Evolutionary conservation across 2,329 filamentous ascomycete genomes (phyloP).

Genomic region (Pseudogymnoascus sp.): DNA sequence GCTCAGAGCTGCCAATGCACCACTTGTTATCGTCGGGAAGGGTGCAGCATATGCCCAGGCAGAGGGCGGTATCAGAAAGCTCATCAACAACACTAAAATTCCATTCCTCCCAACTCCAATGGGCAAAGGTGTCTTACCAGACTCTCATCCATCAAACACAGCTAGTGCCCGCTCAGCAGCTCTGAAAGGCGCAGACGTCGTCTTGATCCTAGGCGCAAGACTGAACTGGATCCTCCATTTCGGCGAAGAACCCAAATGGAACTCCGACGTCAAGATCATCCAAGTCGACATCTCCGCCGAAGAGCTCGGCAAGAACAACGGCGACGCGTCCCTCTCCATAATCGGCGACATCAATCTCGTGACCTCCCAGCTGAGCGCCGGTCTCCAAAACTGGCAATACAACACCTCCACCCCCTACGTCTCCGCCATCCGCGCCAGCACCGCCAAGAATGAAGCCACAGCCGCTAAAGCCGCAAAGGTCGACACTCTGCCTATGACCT

Average conservation of each 20-base stretch:
- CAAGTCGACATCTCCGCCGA: slow-evolving; percentile 48
- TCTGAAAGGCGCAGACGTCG: slow-evolving; percentile 46
- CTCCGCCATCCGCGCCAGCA: slow-evolving; percentile 29
- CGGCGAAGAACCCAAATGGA: slow-evolving; percentile 49
- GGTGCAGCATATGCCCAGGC: slow-evolving; percentile 47
- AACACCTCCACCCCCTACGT: slow-evolving; percentile 30
- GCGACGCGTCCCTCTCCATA: slow-evolving; percentile 40
- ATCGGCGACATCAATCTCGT: slow-evolving; percentile 45
- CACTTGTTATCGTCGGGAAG: slow-evolving; percentile 48
- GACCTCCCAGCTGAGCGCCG: slow-evolving; percentile 37
- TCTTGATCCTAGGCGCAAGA: slow-evolving; percentile 46
- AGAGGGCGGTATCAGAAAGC: slow-evolving; percentile 36
- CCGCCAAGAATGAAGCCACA: slow-evolving; percentile 40
- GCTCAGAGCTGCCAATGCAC: slow-evolving; percentile 41
- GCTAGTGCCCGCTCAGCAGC: slow-evolving; percentile 48
- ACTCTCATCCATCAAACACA: slow-evolving; percentile 45
- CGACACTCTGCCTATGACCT: slow-evolving; percentile 39
- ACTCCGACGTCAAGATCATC: slow-evolving; percentile 41
- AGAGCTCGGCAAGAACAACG: slow-evolving; percentile 46
- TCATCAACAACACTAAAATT: slow-evolving; percentile 41
- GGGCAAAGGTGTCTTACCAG: slow-evolving; percentile 50
- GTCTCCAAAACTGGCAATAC: slow-evolving; percentile 40
- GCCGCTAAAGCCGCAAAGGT: slow-evolving; percentile 36
- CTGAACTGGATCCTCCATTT: slow-evolving; percentile 54
- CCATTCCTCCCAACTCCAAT: slow-evolving; percentile 53